phyloP scores from a whole-genome alignment of 2,329 filamentous ascomycete species.

The Furcasterigmium furcatum region DNA sequence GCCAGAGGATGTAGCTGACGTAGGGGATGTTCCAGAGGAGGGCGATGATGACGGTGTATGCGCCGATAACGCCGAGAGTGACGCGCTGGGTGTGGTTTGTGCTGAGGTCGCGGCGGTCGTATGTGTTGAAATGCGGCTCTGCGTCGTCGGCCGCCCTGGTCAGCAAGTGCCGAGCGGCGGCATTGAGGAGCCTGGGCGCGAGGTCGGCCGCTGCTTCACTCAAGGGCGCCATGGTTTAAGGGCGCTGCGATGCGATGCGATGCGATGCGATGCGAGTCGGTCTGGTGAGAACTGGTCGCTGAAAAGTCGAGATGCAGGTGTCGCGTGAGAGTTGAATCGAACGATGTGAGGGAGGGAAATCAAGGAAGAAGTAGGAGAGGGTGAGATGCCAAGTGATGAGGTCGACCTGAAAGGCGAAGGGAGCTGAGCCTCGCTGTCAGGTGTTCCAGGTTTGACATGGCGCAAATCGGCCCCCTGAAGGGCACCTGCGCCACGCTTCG shows the following conservation, averaged over 20 bases:
- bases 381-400: background rate
- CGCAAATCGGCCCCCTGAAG: too few species aligned
- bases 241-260: too few species aligned
- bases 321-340: background rate
- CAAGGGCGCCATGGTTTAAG: background rate
- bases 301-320: background rate
- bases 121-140: constrained; percentile 10
- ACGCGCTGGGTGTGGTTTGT: constrained; percentile 65
- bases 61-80: constrained; percentile 68
- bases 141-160: background rate
- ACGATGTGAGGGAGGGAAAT: background rate
- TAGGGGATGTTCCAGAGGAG: constrained; percentile 79
- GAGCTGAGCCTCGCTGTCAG: background rate
- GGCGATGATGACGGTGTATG: constrained; percentile 67
- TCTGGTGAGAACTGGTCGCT: background rate
- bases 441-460: background rate
- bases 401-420: background rate
- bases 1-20: constrained; percentile 72
- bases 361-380: background rate
- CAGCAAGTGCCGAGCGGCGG: background rate
- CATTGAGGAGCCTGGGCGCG: background rate
- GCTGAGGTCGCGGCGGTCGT: constrained; percentile 49
- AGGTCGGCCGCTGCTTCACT: background rate
- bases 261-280: too few species aligned
- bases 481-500: too few species aligned